A percentile compares a stretch with the other conserved stretches of the same genome.
Conservation (phyloP, 768 basidiomycete genomes). For the Naganishia antarctica region DNA sequence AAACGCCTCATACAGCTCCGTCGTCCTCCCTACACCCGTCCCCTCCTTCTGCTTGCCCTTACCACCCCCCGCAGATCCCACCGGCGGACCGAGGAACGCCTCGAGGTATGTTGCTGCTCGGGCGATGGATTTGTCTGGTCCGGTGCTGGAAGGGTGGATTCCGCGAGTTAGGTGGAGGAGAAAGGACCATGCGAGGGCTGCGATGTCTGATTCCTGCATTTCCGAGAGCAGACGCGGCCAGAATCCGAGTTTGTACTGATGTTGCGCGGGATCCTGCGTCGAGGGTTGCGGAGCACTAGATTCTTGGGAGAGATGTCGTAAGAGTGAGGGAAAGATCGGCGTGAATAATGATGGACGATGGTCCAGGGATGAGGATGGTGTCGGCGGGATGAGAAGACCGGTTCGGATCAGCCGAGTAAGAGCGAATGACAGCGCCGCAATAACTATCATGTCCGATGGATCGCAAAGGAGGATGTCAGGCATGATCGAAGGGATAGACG, state of each 20-base stretch:
- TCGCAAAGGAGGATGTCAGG: neutral
- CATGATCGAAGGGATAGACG: neutral
- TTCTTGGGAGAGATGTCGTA: slow-evolving; percentile 34
- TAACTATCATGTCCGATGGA: neutral
- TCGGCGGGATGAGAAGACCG: slow-evolving; percentile 32
- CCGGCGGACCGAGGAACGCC: slow-evolving; percentile 55
- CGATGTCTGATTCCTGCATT: slow-evolving; percentile 3
- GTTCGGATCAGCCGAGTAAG: slow-evolving; percentile 50
- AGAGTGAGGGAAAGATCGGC: slow-evolving; percentile 52
- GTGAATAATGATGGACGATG: slow-evolving; percentile 57
- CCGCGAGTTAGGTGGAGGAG: slow-evolving; percentile 16
- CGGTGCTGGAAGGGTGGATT: neutral
- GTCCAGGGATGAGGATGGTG: slow-evolving; percentile 29
- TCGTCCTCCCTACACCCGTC: neutral
- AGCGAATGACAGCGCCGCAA: slow-evolving; percentile 26
- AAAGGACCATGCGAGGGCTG: slow-evolving; percentile 21
- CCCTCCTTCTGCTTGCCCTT: slow-evolving; percentile 11
- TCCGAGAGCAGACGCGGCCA: neutral
- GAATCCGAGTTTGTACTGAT: slow-evolving; percentile 22
- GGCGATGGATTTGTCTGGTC: slow-evolving; percentile 54
- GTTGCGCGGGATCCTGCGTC: neutral
- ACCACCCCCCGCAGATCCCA: neutral
- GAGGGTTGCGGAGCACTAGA: neutral
- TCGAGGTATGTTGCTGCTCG: slow-evolving; percentile 58
- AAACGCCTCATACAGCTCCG: slow-evolving; percentile 2